phyloP scores from a whole-genome alignment of 1,284 basidiomycete genomes.

The Naganishia cerealis region DNA sequence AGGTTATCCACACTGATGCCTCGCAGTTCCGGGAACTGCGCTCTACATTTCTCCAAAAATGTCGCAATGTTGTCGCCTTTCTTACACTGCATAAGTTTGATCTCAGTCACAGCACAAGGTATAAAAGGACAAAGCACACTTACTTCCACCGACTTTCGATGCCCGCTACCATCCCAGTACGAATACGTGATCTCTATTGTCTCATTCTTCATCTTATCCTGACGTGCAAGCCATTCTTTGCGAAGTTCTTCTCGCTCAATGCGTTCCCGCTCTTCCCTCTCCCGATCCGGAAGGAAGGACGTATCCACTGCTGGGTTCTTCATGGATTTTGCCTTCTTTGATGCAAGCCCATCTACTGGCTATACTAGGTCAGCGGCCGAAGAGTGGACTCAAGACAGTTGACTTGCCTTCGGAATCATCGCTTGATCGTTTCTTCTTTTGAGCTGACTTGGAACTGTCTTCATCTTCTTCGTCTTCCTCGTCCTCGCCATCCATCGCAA shows the following conservation, averaged over 20 bases:
- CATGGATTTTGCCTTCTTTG: constrained; percentile 74
- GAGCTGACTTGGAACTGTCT: constrained; percentile 18
- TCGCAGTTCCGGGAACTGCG: constrained; percentile 87
- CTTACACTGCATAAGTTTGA: constrained; percentile 68
- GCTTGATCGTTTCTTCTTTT: constrained; percentile 31
- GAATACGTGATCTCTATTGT: constrained; percentile 91
- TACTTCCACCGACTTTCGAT: constrained; percentile 86
- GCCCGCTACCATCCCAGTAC: constrained; percentile 97
- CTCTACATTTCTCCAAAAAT: constrained; percentile 89
- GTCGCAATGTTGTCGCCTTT: constrained; percentile 90
- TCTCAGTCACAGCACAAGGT: constrained; percentile 8
- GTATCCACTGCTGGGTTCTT: constrained; percentile 98
- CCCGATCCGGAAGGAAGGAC: constrained; percentile 94
- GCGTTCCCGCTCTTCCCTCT: constrained; percentile 88
- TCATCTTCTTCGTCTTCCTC: constrained; percentile 44
- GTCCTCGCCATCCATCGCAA: constrained; percentile 77
- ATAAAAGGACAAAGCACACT: constrained; percentile 46
- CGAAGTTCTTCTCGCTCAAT: constrained; percentile 82
- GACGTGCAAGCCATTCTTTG: constrained; percentile 83
- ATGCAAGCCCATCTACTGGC: constrained; percentile 30
- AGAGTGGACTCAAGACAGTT: not conserved
- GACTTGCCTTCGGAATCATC: constrained; percentile 58
- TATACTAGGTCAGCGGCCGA: not conserved
- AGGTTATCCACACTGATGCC: constrained; percentile 89
- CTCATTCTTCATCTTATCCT: constrained; percentile 83